phyloP scores from a whole-genome alignment of 345 rosid species.

The Melastoma malabathricum region DNA sequence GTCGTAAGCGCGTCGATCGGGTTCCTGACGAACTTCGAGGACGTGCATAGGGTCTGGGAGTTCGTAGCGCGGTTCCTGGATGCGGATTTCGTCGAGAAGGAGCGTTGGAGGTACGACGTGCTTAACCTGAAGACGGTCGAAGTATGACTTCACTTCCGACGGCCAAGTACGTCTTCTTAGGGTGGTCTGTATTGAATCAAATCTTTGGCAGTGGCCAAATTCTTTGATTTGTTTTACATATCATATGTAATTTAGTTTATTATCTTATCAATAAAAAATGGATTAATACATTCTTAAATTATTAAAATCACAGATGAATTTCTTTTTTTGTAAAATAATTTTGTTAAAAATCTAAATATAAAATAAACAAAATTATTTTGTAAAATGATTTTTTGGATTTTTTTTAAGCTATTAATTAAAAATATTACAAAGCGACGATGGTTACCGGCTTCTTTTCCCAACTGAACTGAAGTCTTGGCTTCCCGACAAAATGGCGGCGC shows the following conservation, averaged over 20 bases:
- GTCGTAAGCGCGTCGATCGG: constrained; percentile 55
- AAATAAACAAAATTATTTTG: background rate
- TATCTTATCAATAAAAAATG: no score
- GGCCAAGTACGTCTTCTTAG: no score
- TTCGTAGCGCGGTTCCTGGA: constrained; percentile 74
- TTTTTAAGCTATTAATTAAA: background rate
- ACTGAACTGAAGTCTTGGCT: background rate
- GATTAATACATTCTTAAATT: background rate
- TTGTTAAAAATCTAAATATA: no score
- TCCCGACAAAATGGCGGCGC: no score
- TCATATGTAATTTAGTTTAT: no score
- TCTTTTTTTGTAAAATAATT: background rate
- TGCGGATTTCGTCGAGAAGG: constrained; percentile 90
- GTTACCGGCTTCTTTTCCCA: background rate
- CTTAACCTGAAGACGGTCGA: constrained; percentile 50
- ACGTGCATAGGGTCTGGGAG: constrained; percentile 58
- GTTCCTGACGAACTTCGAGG: constrained; percentile 68
- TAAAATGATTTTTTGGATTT: background rate
- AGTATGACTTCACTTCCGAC: constrained; percentile 18
- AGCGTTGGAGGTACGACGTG: constrained; percentile 71
- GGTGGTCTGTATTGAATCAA: no score
- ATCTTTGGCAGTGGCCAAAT: no score
- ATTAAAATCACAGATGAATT: background rate
- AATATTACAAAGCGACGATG: background rate
- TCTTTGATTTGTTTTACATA: background rate